A percentile compares a stretch with the other conserved stretches of the same genome.
Evolutionary conservation across 2,329 filamentous ascomycete species (phyloP).

Genomic region (Cercospora sp.): DNA sequence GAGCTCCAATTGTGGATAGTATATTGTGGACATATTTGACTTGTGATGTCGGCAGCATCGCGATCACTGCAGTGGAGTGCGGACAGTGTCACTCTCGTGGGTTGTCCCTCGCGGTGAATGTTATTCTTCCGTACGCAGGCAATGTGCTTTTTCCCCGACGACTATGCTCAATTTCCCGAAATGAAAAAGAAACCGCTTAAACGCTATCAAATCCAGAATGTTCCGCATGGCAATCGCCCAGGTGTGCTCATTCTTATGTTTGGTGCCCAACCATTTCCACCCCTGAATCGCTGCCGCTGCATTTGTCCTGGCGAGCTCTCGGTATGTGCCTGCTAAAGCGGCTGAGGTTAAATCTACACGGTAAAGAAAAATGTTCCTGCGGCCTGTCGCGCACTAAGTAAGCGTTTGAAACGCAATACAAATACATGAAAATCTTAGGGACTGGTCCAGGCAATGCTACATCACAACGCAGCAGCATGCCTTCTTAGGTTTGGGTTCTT

Average conservation of each 20-base stretch:
- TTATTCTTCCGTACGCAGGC: background rate
- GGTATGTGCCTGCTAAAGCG: background rate
- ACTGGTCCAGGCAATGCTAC: slow-evolving; percentile 46
- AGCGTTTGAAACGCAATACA: background rate
- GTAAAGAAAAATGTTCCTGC: background rate
- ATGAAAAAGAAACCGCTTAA: slow-evolving; percentile 15
- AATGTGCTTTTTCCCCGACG: background rate
- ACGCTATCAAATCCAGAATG: slow-evolving; percentile 23
- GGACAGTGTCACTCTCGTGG: background rate
- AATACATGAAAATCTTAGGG: background rate
- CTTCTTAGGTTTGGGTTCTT: slow-evolving; percentile 57
- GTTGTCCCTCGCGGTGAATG: background rate
- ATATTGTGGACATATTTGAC: background rate
- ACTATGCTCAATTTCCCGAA: background rate
- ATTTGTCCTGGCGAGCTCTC: background rate
- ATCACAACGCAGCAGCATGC: slow-evolving; percentile 75
- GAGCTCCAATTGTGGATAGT: background rate
- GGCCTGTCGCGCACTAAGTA: background rate
- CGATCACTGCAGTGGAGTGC: background rate
- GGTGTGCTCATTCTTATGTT: slow-evolving; percentile 7
- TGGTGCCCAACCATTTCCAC: background rate
- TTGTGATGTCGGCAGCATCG: background rate
- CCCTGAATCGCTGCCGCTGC: background rate
- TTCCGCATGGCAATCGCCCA: background rate
- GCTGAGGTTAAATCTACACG: background rate